Evolutionary conservation across 2,329 filamentous ascomycete genomes (phyloP), one percentile per base, ranked within the genome.

Genomic region (Penicillium sp.): DNA sequence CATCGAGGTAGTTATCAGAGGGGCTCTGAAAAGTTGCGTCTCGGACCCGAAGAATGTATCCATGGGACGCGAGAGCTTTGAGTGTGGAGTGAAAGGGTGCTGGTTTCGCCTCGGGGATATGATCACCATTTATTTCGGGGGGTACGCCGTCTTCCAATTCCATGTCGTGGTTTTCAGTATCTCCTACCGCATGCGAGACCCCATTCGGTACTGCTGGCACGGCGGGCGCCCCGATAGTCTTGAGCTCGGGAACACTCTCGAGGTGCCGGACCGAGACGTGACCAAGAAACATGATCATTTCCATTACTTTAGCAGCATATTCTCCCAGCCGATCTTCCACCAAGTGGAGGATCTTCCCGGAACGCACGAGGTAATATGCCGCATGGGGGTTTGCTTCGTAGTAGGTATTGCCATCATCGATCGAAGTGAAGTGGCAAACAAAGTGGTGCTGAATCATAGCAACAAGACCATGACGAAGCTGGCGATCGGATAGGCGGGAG

Each of bases 371-470:
- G 61, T 87, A 87, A 74, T 97, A 97, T 58, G 91, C 89, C 55
- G 87, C 84, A 60, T 85, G 79, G 67, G 86, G 79, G 64, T 97
- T 91, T 52, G 91, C 89, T 69, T 96, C 90, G 75, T 97, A 99
- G 68, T 84, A 85, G 20, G 89, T 88, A 43, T 80, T 70, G 39
- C 81, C 81, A 36, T 84, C 81, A 49, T 87, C 83, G 49, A 79
- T 68, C 53, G 86, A 81, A 59, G 85, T 84, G 59, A 85, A 82
- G 71, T 92, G 88, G 70, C 86, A 90, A 56, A 95, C 79, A 42
- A 97, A 83, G 66, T 92, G 91, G 68, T 96, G 89, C 69, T 97
- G 93, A 34, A 96, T 83, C 58, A 97, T 85, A 26, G 94, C 87
- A 46, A 86, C 86, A 45, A 99, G 81, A 17, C 89, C 91, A 74